These are phyloP conservation scores for Fusarium pseudonygamai DNA, from an alignment of 2,329 filamentous ascomycete genomes.

Conservation along the genomic window DNA sequence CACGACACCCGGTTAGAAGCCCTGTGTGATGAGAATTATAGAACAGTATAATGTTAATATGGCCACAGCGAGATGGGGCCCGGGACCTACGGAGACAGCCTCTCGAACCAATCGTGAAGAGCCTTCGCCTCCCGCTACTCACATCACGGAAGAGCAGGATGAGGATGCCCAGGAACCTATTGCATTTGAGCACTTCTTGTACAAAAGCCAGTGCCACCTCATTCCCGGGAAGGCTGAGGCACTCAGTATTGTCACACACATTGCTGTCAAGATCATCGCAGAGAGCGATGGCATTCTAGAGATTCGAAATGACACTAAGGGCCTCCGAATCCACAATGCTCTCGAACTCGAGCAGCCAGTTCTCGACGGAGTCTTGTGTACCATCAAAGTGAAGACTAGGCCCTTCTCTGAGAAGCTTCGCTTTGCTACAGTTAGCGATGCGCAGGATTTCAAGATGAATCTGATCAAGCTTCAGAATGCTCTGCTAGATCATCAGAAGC, in stretches of 20 bases:
- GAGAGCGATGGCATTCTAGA: conserved; percentile 1
- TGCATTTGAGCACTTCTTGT: conserved; percentile 23
- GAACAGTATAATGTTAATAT: neutral
- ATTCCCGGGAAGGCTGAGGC: conserved; percentile 17
- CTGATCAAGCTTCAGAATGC: conserved; percentile 17
- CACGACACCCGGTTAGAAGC: conserved; percentile 20
- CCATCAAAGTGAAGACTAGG: conserved; percentile 6
- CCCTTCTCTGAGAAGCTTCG: conserved; percentile 26
- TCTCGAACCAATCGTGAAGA: neutral
- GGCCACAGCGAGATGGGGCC: conserved; percentile 16
- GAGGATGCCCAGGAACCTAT: neutral
- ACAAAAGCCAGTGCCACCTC: conserved; percentile 27
- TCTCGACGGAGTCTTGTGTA: conserved; percentile 37
- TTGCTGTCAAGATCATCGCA: conserved; percentile 30
- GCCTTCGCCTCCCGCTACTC: neutral
- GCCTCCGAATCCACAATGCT: conserved; percentile 26
- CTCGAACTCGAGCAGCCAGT: conserved; percentile 32
- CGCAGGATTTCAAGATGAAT: conserved; percentile 24
- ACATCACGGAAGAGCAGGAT: neutral
- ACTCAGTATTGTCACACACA: conserved; percentile 8
- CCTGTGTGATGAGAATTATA: conserved; percentile 7
- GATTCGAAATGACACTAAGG: conserved; percentile 22
- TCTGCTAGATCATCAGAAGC: neutral
- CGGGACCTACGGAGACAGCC: neutral
- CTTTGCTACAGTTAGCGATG: conserved; percentile 20